phyloP scores from a whole-genome alignment of 345 rosid species.

The Aurinia saxatilis region DNA sequence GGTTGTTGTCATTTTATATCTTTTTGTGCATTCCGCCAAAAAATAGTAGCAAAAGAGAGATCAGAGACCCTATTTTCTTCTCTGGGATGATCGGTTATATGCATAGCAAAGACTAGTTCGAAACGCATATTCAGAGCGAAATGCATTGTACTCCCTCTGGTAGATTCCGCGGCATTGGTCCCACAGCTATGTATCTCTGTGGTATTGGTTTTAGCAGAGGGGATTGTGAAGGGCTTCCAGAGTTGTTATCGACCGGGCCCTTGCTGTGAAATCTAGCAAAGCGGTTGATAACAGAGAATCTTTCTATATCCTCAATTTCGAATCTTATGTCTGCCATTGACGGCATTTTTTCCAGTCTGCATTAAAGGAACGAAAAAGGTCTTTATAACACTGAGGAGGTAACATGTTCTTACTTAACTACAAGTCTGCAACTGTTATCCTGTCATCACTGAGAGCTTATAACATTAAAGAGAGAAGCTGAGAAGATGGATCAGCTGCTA shows the following conservation, averaged over 20 bases:
- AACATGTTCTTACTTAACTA: neutral
- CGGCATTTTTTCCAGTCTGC: slow-evolving; percentile 55
- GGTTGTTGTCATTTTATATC: neutral
- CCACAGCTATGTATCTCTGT: slow-evolving; percentile 58
- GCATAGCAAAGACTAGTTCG: slow-evolving; percentile 12
- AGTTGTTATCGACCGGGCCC: slow-evolving; percentile 23
- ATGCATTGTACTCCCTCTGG: slow-evolving; percentile 70
- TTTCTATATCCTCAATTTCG: slow-evolving; percentile 74
- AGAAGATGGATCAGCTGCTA: neutral
- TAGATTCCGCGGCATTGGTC: slow-evolving; percentile 50
- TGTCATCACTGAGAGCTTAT: neutral
- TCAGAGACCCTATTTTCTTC: neutral
- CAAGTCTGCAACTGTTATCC: neutral
- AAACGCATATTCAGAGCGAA: slow-evolving; percentile 47
- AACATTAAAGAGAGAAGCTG: neutral
- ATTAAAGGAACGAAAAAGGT: neutral
- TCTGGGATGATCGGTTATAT: slow-evolving; percentile 1
- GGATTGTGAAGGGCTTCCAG: slow-evolving; percentile 32
- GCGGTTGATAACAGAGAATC: slow-evolving; percentile 67
- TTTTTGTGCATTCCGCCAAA: slow-evolving; percentile 5
- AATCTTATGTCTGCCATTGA: slow-evolving; percentile 47
- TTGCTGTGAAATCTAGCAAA: slow-evolving; percentile 83
- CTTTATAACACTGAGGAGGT: neutral
- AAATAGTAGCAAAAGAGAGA: slow-evolving; percentile 13
- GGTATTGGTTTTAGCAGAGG: slow-evolving; percentile 32